phyloP scores from a whole-genome alignment of 306 rosid species.

The Fagus crenata region DNA sequence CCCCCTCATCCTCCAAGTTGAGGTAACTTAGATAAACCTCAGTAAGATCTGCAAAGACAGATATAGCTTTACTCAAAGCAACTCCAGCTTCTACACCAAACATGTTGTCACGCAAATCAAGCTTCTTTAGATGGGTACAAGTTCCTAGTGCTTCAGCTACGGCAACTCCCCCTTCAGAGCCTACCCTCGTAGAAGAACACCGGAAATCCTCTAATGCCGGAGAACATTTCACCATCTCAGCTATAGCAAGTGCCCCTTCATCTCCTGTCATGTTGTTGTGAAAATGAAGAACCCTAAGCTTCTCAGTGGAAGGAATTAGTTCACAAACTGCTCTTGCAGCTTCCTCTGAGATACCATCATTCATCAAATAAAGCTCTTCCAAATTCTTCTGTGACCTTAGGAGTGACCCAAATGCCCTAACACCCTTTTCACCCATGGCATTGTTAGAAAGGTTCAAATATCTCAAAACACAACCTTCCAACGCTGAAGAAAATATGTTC shows the following conservation, averaged over 20 bases:
- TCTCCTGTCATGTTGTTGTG: conserved; percentile 72
- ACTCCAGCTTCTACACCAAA: conserved; percentile 84
- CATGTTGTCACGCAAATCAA: conserved; percentile 89
- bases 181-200: conserved; percentile 87
- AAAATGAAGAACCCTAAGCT: conserved; percentile 79
- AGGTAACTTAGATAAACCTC: conserved; percentile 77
- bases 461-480: conserved; percentile 69
- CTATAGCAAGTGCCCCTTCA: conserved; percentile 74
- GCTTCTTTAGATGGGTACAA: conserved; percentile 67
- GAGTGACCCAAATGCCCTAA: conserved; percentile 70
- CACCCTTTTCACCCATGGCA: conserved; percentile 88
- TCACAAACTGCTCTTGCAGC: conserved; percentile 85
- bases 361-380: conserved; percentile 91
- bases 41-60: conserved; percentile 55
- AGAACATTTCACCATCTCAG: conserved; percentile 61
- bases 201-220: conserved; percentile 73
- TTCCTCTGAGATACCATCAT: conserved; percentile 94
- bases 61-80: conserved; percentile 65
- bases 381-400: conserved; percentile 61
- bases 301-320: conserved; percentile 80
- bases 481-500: conserved; percentile 68
- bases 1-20: conserved; percentile 82
- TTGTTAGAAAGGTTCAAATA: conserved; percentile 72
- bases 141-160: conserved; percentile 71
- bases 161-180: conserved; percentile 77